A percentile compares a stretch with the other conserved stretches of the same genome.
phyloP scores from a whole-genome alignment of 106 monocot species.

The Iris macrosiphon region DNA sequence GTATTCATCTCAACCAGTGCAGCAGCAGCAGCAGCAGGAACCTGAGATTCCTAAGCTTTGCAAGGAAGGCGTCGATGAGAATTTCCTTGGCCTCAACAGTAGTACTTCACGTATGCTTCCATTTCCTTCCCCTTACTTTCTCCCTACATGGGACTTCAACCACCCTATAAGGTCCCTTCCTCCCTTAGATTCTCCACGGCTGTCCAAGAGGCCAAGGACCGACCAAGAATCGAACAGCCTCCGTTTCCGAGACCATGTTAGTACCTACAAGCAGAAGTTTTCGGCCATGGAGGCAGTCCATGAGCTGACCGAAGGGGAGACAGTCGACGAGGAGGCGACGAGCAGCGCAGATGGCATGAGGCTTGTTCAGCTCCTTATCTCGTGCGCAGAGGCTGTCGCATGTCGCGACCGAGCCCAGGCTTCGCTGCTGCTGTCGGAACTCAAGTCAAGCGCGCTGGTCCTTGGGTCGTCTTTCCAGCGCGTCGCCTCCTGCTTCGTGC shows the following conservation, averaged over 20 bases:
- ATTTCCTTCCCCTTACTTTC: neutral
- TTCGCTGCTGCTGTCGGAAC: slow-evolving; percentile 14
- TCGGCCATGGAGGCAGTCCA: slow-evolving; percentile 4
- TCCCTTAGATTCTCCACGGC: neutral
- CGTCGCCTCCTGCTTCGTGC: slow-evolving; percentile 26
- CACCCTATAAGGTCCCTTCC: neutral
- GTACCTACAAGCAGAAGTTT: slow-evolving; percentile 20
- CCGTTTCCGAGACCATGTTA: slow-evolving; percentile 8
- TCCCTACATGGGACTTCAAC: neutral
- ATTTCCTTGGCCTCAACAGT: neutral
- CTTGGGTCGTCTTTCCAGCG: slow-evolving; percentile 25
- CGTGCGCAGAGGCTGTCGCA: slow-evolving; percentile 38
- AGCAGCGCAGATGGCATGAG: slow-evolving; percentile 15
- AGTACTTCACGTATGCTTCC: neutral
- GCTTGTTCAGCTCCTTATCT: slow-evolving; percentile 26
- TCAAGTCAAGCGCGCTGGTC: slow-evolving; percentile 10
- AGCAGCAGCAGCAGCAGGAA: no score
- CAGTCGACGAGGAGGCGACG: neutral
- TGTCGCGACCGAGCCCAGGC: slow-evolving; percentile 40
- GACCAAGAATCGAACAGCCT: neutral
- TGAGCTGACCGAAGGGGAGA: neutral
- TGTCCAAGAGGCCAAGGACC: neutral
- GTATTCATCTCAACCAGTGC: no score
- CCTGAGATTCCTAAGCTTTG: no score
- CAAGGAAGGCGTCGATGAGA: neutral